Evolutionary conservation across 441 rosid species (phyloP).

Genomic region (Corymbia citriodora): DNA sequence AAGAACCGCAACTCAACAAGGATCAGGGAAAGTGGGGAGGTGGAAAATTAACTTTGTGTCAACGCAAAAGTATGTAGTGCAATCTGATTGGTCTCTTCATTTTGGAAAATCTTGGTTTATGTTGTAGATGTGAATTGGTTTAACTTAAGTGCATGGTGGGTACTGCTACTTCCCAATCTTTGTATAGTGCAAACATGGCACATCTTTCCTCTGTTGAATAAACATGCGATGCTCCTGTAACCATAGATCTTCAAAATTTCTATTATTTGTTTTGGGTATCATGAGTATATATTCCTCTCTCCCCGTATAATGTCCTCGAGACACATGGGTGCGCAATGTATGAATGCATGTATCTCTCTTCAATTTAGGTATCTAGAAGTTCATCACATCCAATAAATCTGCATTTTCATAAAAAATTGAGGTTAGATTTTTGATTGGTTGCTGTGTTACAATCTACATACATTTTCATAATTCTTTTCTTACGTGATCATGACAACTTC

Average conservation of each 20-base stretch:
- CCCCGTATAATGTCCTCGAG: background rate
- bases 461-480: background rate
- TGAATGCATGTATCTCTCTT: background rate
- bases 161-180: background rate
- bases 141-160: background rate
- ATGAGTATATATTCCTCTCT: background rate
- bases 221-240: background rate
- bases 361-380: background rate
- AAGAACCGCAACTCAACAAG: slow-evolving; percentile 83
- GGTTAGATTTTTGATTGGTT: background rate
- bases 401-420: background rate
- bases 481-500: background rate
- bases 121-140: background rate
- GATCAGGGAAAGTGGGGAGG: slow-evolving; percentile 85
- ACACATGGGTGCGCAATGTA: background rate
- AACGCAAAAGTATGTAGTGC: slow-evolving; percentile 54
- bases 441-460: background rate
- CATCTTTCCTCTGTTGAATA: background rate
- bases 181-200: background rate
- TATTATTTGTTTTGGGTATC: background rate
- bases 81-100: background rate
- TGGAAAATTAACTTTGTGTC: slow-evolving; percentile 88
- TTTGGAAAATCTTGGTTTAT: background rate
- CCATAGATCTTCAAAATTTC: background rate
- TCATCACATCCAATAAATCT: background rate